Conservation (phyloP, 164 flowering plant genomes). For the Magnolia sinica region DNA sequence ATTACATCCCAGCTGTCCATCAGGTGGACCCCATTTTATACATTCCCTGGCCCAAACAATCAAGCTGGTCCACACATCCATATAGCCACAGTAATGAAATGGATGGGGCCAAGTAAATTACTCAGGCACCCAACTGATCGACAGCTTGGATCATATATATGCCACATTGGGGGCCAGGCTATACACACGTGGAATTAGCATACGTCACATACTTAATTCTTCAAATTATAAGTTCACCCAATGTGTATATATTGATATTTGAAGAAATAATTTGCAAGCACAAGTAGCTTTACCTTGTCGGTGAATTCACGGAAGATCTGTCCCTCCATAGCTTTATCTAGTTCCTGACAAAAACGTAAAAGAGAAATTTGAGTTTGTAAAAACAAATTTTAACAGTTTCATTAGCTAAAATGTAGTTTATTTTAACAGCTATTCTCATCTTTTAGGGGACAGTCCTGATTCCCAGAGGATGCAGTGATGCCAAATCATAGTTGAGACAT, state of each 20-base stretch:
- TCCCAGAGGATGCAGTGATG: neutral
- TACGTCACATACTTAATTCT: neutral
- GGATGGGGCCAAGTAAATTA: neutral
- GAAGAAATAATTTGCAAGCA: neutral
- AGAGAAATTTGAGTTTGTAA: neutral
- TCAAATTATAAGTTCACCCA: neutral
- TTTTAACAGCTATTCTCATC: neutral
- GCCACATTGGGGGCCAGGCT: neutral
- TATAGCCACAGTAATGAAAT: too few species aligned
- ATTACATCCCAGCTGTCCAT: neutral
- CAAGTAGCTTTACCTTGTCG: slow-evolving; percentile 48
- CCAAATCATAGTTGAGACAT: neutral
- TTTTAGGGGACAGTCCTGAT: neutral
- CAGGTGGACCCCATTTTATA: neutral
- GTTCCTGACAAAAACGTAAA: slow-evolving; percentile 40
- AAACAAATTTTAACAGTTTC: neutral
- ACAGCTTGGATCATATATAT: neutral
- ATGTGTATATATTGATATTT: neutral
- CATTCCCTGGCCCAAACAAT: neutral
- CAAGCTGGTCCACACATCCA: neutral
- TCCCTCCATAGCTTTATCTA: slow-evolving; percentile 60
- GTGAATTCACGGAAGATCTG: slow-evolving; percentile 56
- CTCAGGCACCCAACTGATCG: neutral
- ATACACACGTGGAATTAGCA: neutral
- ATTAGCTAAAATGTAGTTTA: neutral